Conservation (phyloP, 306 rosid genomes). For the Ochetophila trinervis region DNA sequence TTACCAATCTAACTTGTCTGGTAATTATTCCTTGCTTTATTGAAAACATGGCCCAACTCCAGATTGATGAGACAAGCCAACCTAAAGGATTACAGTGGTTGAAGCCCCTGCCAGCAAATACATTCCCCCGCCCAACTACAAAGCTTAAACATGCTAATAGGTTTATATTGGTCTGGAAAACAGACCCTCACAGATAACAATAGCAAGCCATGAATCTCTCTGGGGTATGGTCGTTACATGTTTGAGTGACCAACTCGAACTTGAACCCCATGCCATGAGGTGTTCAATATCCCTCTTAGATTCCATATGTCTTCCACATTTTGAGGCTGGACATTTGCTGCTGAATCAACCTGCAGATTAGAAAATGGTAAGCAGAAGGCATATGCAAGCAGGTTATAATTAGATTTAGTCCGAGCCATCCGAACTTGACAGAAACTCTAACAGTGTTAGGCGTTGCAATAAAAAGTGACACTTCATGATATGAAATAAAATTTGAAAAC, state of each 20-base stretch:
- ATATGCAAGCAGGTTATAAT: no score
- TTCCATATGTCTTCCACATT: slow-evolving; percentile 85
- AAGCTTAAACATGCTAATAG: background rate
- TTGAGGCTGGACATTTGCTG: slow-evolving; percentile 88
- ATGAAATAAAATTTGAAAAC: no score
- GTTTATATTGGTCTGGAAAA: no score
- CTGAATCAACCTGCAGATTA: slow-evolving; percentile 72
- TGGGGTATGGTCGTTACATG: slow-evolving; percentile 30
- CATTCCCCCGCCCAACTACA: background rate
- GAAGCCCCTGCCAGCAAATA: background rate
- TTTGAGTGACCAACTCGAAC: slow-evolving; percentile 73
- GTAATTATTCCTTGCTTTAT: background rate
- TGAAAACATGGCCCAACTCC: background rate
- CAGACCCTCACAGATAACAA: background rate
- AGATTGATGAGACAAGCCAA: background rate
- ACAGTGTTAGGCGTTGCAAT: no score
- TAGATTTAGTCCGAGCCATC: no score
- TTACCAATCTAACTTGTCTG: background rate
- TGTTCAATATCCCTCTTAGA: slow-evolving; percentile 86
- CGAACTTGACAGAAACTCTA: no score
- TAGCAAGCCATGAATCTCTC: background rate
- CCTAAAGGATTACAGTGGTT: background rate
- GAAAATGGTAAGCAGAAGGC: background rate
- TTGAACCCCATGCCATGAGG: slow-evolving; percentile 82
- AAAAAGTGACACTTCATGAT: no score